These are phyloP conservation scores for Moniliophthora roreri DNA, from an alignment of 1,284 basidiomycete genomes.

Conservation along the genomic window DNA sequence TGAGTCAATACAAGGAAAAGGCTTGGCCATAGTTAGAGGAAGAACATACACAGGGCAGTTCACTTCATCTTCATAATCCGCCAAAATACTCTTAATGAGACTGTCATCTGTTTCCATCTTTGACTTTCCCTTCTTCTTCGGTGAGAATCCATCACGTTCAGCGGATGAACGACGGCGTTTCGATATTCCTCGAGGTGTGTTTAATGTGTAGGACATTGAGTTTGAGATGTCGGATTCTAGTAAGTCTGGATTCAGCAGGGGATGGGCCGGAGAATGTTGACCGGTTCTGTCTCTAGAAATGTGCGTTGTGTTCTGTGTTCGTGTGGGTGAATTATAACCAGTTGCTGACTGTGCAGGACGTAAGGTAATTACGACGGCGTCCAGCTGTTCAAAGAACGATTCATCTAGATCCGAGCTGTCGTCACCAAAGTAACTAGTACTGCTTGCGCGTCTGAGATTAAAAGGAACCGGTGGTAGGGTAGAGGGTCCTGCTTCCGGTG, in stretches of 20 bases:
- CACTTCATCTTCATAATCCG: conserved; percentile 48
- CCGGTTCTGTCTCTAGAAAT: too few species aligned
- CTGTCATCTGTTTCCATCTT: not conserved
- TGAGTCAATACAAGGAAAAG: not conserved
- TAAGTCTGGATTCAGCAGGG: too few species aligned
- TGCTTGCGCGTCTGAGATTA: conserved; percentile 14
- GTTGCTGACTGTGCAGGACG: not conserved
- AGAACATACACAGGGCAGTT: conserved; percentile 54
- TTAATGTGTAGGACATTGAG: too few species aligned
- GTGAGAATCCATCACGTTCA: not conserved
- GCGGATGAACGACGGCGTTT: conserved; percentile 7
- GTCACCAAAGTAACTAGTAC: conserved; percentile 29
- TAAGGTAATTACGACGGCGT: conserved; percentile 31
- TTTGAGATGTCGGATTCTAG: too few species aligned
- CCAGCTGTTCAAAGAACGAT: conserved; percentile 35
- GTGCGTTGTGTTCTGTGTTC: too few species aligned
- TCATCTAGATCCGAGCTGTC: conserved; percentile 30
- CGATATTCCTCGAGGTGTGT: not conserved
- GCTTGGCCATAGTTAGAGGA: not conserved
- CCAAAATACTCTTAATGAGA: conserved; percentile 23
- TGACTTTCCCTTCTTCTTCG: conserved; percentile 4
- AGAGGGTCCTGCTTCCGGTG: not conserved
- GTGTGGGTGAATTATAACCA: too few species aligned
- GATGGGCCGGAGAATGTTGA: too few species aligned
- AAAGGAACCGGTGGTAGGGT: conserved; percentile 11